A percentile compares a stretch with the other conserved stretches of the same genome.
Evolutionary conservation across 176 grass and related monocot species (phyloP).

Genomic region (Cymbopogon citratus): DNA sequence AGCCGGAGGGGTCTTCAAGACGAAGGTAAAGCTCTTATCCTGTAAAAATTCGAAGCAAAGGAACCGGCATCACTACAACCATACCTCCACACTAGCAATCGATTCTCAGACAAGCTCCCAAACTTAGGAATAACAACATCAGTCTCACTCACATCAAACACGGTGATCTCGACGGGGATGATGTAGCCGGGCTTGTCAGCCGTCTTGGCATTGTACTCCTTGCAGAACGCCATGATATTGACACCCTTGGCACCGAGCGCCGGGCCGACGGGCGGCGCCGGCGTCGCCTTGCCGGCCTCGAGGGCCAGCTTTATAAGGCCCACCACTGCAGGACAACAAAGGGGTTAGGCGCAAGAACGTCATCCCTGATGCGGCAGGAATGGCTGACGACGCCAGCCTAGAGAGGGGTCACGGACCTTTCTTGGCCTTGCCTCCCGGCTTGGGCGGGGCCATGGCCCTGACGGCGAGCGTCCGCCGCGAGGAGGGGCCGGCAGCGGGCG

Average conservation of each 20-base stretch:
- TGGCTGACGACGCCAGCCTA: neutral
- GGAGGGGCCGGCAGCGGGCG: constrained; percentile 1
- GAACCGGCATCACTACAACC: neutral
- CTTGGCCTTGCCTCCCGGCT: constrained; percentile 77
- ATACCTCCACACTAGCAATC: neutral
- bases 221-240: constrained; percentile 97
- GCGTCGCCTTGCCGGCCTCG: constrained; percentile 96
- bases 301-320: constrained; percentile 73
- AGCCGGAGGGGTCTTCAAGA: constrained; percentile 92
- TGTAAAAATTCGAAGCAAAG: constrained; percentile 26
- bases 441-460: constrained; percentile 82
- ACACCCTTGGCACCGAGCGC: constrained; percentile 94
- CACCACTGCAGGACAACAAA: constrained; percentile 45
- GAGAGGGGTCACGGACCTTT: constrained; percentile 42
- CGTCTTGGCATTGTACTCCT: constrained; percentile 98
- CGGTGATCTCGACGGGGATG: constrained; percentile 98
- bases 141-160: constrained; percentile 87
- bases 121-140: neutral
- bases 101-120: neutral
- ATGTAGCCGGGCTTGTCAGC: constrained; percentile 92
- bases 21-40: constrained; percentile 98
- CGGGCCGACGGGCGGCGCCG: constrained; percentile 87
- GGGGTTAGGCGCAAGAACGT: neutral
- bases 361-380: neutral
- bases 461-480: constrained; percentile 50